These are phyloP conservation scores for Sungouiella blattae DNA, from an alignment of 805 yeast genomes.

Conservation along the genomic window DNA sequence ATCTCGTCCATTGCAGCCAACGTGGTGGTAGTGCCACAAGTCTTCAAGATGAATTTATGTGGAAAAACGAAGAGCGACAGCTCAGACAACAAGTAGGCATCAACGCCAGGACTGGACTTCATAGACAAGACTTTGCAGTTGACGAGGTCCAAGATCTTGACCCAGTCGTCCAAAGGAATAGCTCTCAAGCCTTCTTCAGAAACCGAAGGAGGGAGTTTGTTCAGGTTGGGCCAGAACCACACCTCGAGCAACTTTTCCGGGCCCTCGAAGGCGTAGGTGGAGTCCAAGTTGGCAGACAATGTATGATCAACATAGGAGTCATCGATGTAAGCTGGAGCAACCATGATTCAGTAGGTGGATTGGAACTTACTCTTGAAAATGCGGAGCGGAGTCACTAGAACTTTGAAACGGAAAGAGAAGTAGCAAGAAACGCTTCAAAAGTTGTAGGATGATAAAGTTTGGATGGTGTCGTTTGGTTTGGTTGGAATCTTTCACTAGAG, in stretches of 20 bases:
- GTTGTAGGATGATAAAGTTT: neutral
- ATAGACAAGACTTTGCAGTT: conserved; percentile 85
- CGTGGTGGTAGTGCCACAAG: conserved; percentile 96
- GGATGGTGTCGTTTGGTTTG: conserved; percentile 15
- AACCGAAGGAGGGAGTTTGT: conserved; percentile 35
- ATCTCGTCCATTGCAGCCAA: conserved; percentile 69
- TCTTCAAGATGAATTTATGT: conserved; percentile 81
- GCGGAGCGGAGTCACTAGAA: conserved; percentile 13
- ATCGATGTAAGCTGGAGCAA: conserved; percentile 39
- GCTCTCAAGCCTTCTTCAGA: conserved; percentile 51
- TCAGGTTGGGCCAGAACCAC: conserved; percentile 67
- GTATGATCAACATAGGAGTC: conserved; percentile 71
- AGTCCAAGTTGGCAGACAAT: conserved; percentile 73
- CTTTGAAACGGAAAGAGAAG: conserved; percentile 45
- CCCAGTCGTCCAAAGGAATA: conserved; percentile 68
- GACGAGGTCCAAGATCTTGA: conserved; percentile 69
- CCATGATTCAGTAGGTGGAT: conserved; percentile 33
- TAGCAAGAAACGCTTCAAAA: conserved; percentile 45
- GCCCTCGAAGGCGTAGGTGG: conserved; percentile 92
- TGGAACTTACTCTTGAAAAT: conserved; percentile 45
- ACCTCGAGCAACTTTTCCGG: conserved; percentile 91
- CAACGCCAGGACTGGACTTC: conserved; percentile 61
- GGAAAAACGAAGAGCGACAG: conserved; percentile 86
- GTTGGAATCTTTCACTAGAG: conserved; percentile 14
- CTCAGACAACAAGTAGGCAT: conserved; percentile 85